Base-by-base conservation (phyloP, 2,329 filamentous ascomycete genomes). In the Phialocephala subalpina region DNA sequence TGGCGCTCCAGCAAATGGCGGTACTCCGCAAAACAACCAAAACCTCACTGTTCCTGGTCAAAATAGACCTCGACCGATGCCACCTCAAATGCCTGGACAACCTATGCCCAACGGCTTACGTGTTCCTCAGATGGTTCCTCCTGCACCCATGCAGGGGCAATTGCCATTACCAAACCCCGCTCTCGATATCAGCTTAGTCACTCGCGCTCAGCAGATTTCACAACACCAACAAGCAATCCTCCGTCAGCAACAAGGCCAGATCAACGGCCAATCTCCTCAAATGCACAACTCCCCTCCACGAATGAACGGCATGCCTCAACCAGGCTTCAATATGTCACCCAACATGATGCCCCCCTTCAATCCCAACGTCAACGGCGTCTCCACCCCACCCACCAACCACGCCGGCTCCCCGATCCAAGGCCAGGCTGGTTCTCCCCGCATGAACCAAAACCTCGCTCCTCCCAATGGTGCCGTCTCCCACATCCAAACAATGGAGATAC, bases 151-250 rank as follows among this genome's bases (percentile, higher is more conserved):
- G 81, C 82, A 81, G 68, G 80, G 79, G 61, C 85, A 90, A 62
- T 85, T 92, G 81, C 85, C 87, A 1, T 78, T 84, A 70, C 77
- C 80, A 6, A 81, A 80, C 58, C 78, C 80, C 8, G 80, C 79
- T 52, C 75, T 86, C 2, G 86, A 89, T 66, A 80, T 86, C 29
- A 83, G 83, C 62, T 77, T 89, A 56, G 82, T 89, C 71, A 80
- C 90, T 72, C 89, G 91, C 73, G 86, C 89, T 18, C 87, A 89
- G 62, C 86, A 87, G 52, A 87, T 92, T 49, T 84, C 90, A 12
- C 88, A 91, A 72, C 87, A 89, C 53, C 78, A 78, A 64, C 73
- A 74, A 58, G 73, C 67, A 11, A 70, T 73, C 27, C 61, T 68
- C 52, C 70, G 70, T 49, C 72, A 75, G 60, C 76, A 76, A 66